Evolutionary conservation across 2,329 filamentous ascomycete genomes (phyloP).

Genomic region (Hypoxylon sp.): DNA sequence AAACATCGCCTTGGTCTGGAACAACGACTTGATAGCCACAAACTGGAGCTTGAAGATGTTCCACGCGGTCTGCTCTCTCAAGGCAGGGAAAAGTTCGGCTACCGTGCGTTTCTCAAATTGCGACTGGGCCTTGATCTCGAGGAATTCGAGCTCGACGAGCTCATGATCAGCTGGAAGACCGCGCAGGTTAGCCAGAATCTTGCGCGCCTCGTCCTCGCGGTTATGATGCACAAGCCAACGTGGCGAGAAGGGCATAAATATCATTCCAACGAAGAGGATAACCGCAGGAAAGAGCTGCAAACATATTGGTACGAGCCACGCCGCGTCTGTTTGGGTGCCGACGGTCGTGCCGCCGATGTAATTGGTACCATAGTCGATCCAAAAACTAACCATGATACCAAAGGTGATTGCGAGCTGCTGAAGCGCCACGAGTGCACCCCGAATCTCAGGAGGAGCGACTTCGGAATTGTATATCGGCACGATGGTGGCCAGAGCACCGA

Average conservation of each 20-base stretch:
- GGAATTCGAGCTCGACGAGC: conserved; percentile 79
- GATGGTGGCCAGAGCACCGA: conserved; percentile 77
- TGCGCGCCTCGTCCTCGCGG: conserved; percentile 76
- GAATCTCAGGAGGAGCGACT: conserved; percentile 59
- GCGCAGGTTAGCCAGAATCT: conserved; percentile 74
- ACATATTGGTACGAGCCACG: conserved; percentile 80
- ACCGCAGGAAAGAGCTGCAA: conserved; percentile 77
- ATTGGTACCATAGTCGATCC: conserved; percentile 75
- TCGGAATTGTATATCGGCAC: conserved; percentile 68
- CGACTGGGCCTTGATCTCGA: conserved; percentile 86
- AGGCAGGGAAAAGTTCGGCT: conserved; percentile 75
- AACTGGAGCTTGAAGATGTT: conserved; percentile 78
- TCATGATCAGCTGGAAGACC: conserved; percentile 72
- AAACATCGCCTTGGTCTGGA: conserved; percentile 75
- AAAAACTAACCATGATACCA: conserved; percentile 75
- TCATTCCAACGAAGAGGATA: conserved; percentile 76
- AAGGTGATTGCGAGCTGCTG: conserved; percentile 69
- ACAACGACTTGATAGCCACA: conserved; percentile 74
- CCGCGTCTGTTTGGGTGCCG: conserved; percentile 70
- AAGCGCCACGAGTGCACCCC: conserved; percentile 60
- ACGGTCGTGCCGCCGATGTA: conserved; percentile 68
- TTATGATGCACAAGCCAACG: conserved; percentile 76
- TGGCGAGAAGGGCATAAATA: conserved; percentile 84
- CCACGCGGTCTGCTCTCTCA: conserved; percentile 70
- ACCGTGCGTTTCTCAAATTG: conserved; percentile 81